Percentiles rank a stretch among this genome's conserved stretches.
These are phyloP conservation scores for Yamadazyma siamensis DNA, from an alignment of 1,139 yeast genomes.

Conservation along the genomic window DNA sequence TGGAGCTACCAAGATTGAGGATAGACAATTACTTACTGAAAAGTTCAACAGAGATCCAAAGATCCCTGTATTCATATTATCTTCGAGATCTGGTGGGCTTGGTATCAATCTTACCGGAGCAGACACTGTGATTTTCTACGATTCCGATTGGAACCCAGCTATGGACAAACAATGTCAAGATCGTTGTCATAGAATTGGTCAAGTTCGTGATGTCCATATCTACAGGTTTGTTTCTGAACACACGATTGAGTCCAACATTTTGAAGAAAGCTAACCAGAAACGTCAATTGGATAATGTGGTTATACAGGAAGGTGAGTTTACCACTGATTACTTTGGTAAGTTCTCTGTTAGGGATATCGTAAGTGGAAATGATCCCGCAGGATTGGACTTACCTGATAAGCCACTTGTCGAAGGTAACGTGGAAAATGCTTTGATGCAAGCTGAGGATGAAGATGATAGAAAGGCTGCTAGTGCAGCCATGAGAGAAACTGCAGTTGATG, in stretches of 20 bases:
- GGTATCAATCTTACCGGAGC: constrained; percentile 99
- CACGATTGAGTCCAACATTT: constrained; percentile 93
- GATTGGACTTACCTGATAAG: constrained; percentile 34
- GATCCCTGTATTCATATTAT: constrained; percentile 86
- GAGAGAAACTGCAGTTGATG: constrained; percentile 81
- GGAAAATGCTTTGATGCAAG: constrained; percentile 70
- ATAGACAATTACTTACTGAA: constrained; percentile 91
- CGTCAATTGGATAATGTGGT: constrained; percentile 92
- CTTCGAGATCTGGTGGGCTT: constrained; percentile 96
- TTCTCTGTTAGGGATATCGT: constrained; percentile 86
- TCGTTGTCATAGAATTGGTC: constrained; percentile 98
- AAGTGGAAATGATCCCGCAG: constrained; percentile 52
- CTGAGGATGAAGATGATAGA: constrained; percentile 95
- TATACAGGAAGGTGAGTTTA: constrained; percentile 97
- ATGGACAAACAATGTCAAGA: constrained; percentile 99
- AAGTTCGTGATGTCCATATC: constrained; percentile 94
- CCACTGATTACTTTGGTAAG: constrained; percentile 92
- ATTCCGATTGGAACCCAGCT: constrained; percentile 99
- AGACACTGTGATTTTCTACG: constrained; percentile 97
- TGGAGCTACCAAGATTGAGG: constrained; percentile 97
- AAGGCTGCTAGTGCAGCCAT: constrained; percentile 87
- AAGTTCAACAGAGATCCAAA: constrained; percentile 82
- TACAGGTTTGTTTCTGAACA: constrained; percentile 94
- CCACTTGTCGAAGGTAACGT: constrained; percentile 46
- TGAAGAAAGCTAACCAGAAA: constrained; percentile 93